Conservation (phyloP, 768 basidiomycete genomes). For the Podaxis mareebaensis region DNA sequence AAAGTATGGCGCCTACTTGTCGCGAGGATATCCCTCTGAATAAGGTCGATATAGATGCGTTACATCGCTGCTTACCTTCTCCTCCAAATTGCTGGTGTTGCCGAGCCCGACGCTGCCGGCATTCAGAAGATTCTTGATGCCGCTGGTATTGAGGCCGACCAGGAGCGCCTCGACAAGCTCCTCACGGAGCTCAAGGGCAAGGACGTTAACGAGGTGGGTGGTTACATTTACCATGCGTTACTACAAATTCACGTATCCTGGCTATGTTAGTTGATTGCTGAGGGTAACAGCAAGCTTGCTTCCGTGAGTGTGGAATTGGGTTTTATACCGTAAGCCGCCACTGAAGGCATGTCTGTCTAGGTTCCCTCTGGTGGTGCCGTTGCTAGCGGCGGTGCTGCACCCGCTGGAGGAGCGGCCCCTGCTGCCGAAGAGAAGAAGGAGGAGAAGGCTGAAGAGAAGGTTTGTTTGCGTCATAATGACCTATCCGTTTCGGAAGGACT, state of each 20-base stretch:
- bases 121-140: conserved; percentile 83
- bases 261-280: conserved; percentile 73
- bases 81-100: conserved; percentile 92
- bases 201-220: conserved; percentile 74
- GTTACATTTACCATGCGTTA: neutral
- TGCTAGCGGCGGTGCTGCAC: conserved; percentile 53
- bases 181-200: conserved; percentile 91
- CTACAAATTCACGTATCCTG: conserved; percentile 12
- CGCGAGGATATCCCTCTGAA: neutral
- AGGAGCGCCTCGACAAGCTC: conserved; percentile 76
- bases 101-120: conserved; percentile 81
- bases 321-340: neutral
- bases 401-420: conserved; percentile 57
- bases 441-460: conserved; percentile 91
- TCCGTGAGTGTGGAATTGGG: conserved; percentile 57
- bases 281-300: conserved; percentile 90
- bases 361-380: conserved; percentile 92
- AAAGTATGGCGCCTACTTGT: conserved; percentile 43
- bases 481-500: conserved; percentile 13
- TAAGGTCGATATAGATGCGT: conserved; percentile 62
- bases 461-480: conserved; percentile 30
- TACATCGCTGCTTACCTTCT: conserved; percentile 96
- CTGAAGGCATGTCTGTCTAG: conserved; percentile 31
- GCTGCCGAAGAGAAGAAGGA: conserved; percentile 79
- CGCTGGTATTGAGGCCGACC: conserved; percentile 89